A percentile compares a stretch with the other conserved stretches of the same genome.
These are phyloP conservation scores for Solanum boliviense DNA, from an alignment of 257 asterid genomes.

Conservation along the genomic window DNA sequence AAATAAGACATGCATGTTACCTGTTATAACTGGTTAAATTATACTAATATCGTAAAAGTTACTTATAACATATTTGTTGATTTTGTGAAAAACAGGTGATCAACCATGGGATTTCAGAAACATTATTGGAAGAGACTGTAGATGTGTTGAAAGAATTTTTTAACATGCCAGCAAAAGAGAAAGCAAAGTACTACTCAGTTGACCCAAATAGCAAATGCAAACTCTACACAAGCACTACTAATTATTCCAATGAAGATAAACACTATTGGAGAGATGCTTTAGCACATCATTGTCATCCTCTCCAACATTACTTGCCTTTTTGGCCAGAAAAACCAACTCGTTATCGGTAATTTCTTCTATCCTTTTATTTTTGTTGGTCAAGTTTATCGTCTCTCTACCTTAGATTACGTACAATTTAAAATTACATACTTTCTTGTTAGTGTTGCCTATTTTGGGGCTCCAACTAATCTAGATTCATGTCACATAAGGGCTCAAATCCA, in stretches of 20 bases:
- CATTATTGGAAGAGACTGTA: slow-evolving; percentile 13
- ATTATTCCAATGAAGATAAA: slow-evolving; percentile 1
- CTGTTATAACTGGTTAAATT: background rate
- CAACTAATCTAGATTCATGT: background rate
- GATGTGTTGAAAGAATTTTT: slow-evolving; percentile 29
- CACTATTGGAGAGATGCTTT: slow-evolving; percentile 15
- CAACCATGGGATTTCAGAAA: slow-evolving; percentile 37
- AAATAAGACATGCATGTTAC: background rate
- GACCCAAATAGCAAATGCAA: slow-evolving; percentile 33
- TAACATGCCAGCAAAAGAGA: slow-evolving; percentile 22
- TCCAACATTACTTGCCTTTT: slow-evolving; percentile 30
- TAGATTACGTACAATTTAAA: background rate
- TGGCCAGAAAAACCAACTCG: slow-evolving; percentile 53
- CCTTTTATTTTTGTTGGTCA: too few species aligned
- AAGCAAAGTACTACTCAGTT: background rate
- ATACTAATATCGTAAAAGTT: background rate
- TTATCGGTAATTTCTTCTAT: slow-evolving; percentile 20
- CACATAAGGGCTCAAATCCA: background rate
- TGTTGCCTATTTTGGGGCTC: background rate
- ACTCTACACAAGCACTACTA: slow-evolving; percentile 23
- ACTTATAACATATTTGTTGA: background rate
- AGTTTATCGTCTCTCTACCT: background rate
- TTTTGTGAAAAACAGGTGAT: slow-evolving; percentile 19
- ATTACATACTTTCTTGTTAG: background rate
- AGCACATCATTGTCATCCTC: slow-evolving; percentile 43